Conservation (phyloP, 805 yeast genomes). For the Ogataea pignaliae region DNA sequence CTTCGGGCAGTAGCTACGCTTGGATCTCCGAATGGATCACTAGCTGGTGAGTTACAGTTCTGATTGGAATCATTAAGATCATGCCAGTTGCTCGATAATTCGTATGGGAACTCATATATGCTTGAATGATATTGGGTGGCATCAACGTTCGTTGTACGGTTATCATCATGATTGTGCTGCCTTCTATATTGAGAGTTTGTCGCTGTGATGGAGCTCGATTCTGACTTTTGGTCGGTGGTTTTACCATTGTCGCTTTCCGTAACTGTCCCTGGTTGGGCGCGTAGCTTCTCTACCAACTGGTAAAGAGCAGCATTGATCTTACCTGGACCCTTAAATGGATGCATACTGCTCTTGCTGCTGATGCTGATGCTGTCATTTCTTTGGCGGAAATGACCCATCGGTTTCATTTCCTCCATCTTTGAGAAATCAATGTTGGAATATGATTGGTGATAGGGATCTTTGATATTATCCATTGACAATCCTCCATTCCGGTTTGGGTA, state of each 20-base stretch:
- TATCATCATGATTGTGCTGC: no score
- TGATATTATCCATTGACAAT: no score
- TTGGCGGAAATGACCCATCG: not conserved
- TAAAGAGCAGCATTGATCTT: constrained; percentile 14
- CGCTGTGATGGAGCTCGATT: no score
- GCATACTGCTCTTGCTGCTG: not conserved
- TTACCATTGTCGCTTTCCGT: not conserved
- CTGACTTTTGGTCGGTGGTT: not conserved
- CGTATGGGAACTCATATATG: no score
- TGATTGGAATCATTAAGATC: not conserved
- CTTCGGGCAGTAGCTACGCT: not conserved
- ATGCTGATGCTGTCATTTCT: not conserved
- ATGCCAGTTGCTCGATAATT: not conserved
- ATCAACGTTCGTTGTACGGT: no score
- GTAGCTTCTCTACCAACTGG: constrained; percentile 9
- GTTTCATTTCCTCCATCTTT: not conserved
- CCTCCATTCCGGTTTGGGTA: no score
- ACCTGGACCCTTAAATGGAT: constrained; percentile 16
- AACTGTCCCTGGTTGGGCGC: no score
- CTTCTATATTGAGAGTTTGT: no score
- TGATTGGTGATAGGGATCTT: no score
- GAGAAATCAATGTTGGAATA: no score
- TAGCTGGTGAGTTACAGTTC: not conserved
- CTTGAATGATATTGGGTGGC: no score
- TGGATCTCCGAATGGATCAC: constrained; percentile 3